These are phyloP conservation scores for Ogataea paraovalis DNA, from an alignment of 805 yeast genomes.

Conservation along the genomic window DNA sequence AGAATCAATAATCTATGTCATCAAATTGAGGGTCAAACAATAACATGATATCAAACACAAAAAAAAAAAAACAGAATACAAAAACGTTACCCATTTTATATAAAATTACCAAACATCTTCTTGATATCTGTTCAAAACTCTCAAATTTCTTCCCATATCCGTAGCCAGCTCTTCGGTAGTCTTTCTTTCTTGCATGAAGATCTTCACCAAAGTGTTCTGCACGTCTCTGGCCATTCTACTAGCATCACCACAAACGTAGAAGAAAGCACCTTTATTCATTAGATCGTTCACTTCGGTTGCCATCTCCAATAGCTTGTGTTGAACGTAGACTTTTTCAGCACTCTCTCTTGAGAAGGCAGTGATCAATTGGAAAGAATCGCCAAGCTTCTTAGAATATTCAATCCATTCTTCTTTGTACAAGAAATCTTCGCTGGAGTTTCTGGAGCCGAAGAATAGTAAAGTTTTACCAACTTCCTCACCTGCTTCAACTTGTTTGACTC, in stretches of 20 bases:
- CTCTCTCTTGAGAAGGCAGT: conserved; percentile 87
- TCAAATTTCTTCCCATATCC: conserved; percentile 72
- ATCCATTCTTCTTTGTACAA: conserved; percentile 90
- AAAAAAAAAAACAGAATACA: background rate
- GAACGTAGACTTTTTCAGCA: conserved; percentile 72
- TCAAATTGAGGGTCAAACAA: background rate
- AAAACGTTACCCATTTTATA: background rate
- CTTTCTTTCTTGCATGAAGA: conserved; percentile 61
- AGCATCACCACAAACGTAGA: conserved; percentile 98
- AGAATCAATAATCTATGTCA: too few relatives aligned
- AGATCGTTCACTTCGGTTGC: conserved; percentile 51
- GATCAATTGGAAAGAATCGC: conserved; percentile 60
- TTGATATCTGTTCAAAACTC: conserved; percentile 84
- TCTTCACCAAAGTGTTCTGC: conserved; percentile 59
- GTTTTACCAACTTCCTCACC: conserved; percentile 63
- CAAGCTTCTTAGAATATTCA: conserved; percentile 57
- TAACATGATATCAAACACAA: background rate
- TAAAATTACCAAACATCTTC: conserved; percentile 88
- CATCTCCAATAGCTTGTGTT: conserved; percentile 62
- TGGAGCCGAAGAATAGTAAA: conserved; percentile 81
- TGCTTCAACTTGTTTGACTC: conserved; percentile 50
- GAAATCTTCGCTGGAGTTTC: conserved; percentile 75
- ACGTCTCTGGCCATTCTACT: conserved; percentile 94
- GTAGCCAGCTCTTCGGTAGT: conserved; percentile 64
- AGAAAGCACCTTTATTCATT: conserved; percentile 67